Evolutionary conservation across 768 basidiomycete species (phyloP).

Genomic region (Calocybe indica): DNA sequence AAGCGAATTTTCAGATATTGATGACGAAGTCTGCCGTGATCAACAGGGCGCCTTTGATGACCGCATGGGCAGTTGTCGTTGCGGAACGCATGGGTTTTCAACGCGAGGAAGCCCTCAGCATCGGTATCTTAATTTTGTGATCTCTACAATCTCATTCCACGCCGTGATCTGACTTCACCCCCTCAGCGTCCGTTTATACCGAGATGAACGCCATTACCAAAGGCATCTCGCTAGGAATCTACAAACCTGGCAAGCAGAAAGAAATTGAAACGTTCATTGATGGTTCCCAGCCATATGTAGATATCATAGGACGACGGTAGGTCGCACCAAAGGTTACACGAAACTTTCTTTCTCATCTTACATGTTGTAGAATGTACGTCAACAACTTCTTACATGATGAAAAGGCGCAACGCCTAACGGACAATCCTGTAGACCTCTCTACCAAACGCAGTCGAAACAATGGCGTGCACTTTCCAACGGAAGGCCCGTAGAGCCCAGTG

Average conservation of each 20-base stretch:
- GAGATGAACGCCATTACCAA: constrained; percentile 88
- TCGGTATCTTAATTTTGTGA: constrained; percentile 42
- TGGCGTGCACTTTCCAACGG: constrained; percentile 83
- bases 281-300: constrained; percentile 77
- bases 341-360: not conserved
- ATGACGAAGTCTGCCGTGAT: constrained; percentile 56
- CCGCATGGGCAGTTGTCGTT: constrained; percentile 86
- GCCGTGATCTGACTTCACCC: not conserved
- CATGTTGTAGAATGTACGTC: constrained; percentile 32
- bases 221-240: constrained; percentile 79
- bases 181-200: constrained; percentile 82
- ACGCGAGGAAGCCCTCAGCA: constrained; percentile 85
- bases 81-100: constrained; percentile 84
- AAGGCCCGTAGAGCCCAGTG: constrained; percentile 59
- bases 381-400: not conserved
- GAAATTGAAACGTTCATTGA: constrained; percentile 47
- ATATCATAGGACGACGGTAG: constrained; percentile 75
- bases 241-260: constrained; percentile 46
- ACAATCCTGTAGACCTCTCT: constrained; percentile 61
- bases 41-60: constrained; percentile 94
- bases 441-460: constrained; percentile 56
- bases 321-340: not conserved
- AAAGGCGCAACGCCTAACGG: too few species aligned
- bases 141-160: constrained; percentile 9
- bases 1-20: constrained; percentile 39